phyloP scores from a whole-genome alignment of 768 basidiomycete species.

The Xerocomellus intermedius region DNA sequence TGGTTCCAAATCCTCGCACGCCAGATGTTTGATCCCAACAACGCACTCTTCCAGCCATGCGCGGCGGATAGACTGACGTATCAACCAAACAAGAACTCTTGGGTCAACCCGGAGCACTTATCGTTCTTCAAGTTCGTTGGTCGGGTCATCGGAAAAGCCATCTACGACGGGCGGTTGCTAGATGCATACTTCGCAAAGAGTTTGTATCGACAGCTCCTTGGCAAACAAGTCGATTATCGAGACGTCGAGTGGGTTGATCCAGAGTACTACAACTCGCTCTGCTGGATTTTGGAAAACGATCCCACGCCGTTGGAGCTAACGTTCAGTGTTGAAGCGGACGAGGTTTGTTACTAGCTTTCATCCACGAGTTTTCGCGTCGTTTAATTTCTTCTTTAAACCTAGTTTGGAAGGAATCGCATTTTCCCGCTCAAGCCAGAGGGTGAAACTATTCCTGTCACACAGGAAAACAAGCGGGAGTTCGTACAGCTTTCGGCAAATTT shows the following conservation, averaged over 20 bases:
- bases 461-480: conserved; percentile 96
- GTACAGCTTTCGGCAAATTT: conserved; percentile 95
- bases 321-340: conserved; percentile 95
- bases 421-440: conserved; percentile 87
- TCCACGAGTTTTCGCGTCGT: background rate
- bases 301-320: conserved; percentile 82
- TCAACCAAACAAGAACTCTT: conserved; percentile 91
- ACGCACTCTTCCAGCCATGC: conserved; percentile 97
- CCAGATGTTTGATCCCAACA: conserved; percentile 99
- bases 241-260: conserved; percentile 99
- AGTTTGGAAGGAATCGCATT: conserved; percentile 91
- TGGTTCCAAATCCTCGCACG: conserved; percentile 98
- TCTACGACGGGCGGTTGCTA: conserved; percentile 92
- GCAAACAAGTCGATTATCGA: conserved; percentile 90
- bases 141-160: conserved; percentile 95
- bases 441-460: conserved; percentile 81
- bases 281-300: conserved; percentile 98
- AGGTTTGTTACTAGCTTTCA: conserved; percentile 42
- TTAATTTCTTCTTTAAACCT: background rate
- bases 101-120: conserved; percentile 93
- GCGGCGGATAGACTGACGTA: conserved; percentile 94
- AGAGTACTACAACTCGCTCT: conserved; percentile 95
- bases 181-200: conserved; percentile 99
- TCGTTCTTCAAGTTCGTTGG: conserved; percentile 99
- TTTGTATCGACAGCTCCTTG: conserved; percentile 91